Conservation (phyloP, 139 green algal genomes). For the Chlorella sp. region DNA sequence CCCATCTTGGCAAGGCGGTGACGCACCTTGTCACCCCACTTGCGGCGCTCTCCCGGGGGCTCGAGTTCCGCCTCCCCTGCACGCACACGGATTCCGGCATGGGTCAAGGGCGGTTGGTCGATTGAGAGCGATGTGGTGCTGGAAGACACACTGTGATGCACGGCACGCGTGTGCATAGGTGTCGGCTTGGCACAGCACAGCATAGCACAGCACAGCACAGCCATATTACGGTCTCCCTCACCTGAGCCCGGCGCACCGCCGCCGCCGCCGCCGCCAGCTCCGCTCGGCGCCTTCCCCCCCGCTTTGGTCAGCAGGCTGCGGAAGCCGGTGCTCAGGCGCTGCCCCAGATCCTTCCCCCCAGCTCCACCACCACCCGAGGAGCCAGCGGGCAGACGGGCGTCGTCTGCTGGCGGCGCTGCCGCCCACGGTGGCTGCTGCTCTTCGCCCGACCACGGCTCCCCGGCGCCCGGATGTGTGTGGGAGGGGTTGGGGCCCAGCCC, state of each 20-base stretch:
- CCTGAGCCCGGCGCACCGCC: background rate
- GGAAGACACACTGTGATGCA: too few species aligned
- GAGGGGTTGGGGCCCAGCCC: background rate
- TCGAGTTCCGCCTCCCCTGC: background rate
- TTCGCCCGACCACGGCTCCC: background rate
- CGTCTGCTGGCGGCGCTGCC: background rate
- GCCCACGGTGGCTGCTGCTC: background rate
- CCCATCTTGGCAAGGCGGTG: slow-evolving; percentile 10
- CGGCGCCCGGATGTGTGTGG: background rate
- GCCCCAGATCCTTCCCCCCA: slow-evolving; percentile 9
- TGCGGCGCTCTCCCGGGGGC: background rate
- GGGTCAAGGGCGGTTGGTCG: too few species aligned
- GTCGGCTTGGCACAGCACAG: too few species aligned
- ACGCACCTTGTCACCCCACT: slow-evolving; percentile 19
- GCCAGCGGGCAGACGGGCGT: background rate
- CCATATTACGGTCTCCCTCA: too few species aligned
- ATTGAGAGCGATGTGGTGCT: too few species aligned
- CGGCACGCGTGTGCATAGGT: too few species aligned
- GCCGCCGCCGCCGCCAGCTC: background rate
- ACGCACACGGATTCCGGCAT: too few species aligned
- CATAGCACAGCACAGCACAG: too few species aligned
- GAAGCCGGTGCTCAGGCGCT: slow-evolving; percentile 19
- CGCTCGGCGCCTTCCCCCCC: background rate
- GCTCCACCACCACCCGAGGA: too few species aligned
- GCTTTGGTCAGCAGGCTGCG: slow-evolving; percentile 12